Base-by-base conservation (phyloP, 2,329 filamentous ascomycete genomes). In the Trichoderma oligosporum region DNA sequence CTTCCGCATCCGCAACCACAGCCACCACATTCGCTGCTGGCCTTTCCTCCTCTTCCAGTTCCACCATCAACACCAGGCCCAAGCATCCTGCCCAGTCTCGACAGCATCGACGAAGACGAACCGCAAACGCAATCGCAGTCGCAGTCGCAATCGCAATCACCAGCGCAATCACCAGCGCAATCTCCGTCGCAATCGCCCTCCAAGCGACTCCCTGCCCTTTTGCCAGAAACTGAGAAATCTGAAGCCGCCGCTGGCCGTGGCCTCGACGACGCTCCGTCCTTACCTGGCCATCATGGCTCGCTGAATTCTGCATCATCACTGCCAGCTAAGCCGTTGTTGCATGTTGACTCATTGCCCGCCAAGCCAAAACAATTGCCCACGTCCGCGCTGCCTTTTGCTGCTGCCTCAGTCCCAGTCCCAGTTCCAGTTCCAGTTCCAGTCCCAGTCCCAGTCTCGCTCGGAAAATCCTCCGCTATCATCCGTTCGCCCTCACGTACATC, bases 401-500 rank as follows among this genome's bases (percentile, higher is more conserved):
- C 31, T n/a, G 3, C 38, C 7, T 14, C 51, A 22, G 51, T 38
- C 7, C 22, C 38, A 22, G 31, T 18, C 25, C 5, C 47, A n/a
- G n/a, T n/a, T n/a, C n/a, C n/a, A n/a, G n/a, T n/a, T n/a, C n/a
- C n/a, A n/a, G n/a, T n/a, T 7, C 44, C 27, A 14, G 85, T 46
- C 75, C 85, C 60, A 74, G 79, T 62, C 68, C 76, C 47, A 64
- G 65, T 35, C 58, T 61, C 35, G 49, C 52, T 8, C 45, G 18
- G 33, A 35, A 33, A 25, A 7, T 42, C 49, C 8, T 24, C 18
- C 7, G n/a, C 27, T 38, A 16, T 11, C 38, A 18, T n/a, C 38
- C 9, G 14, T 60, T 41, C 51, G 9, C 29, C 57, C 44, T 20
- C 57, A n/a, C 49, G 33, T 20, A 57, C 27, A 12, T 20, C 29